Evolutionary conservation across 345 rosid species (phyloP).

Genomic region (Rhodamnia argentea): DNA sequence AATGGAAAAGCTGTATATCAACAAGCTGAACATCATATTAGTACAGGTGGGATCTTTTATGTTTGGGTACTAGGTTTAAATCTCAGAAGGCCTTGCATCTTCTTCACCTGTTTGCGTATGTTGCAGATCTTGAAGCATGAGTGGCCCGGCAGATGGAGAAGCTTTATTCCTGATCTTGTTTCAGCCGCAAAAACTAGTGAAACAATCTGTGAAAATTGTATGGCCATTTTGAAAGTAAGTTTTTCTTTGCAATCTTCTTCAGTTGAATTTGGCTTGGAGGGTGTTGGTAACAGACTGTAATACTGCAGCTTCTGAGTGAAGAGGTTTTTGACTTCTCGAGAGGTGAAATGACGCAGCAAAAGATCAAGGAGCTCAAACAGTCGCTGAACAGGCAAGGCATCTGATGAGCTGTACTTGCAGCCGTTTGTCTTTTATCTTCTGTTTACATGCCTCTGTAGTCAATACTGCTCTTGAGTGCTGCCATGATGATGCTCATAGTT

Average conservation of each 20-base stretch:
- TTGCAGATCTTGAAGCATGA: constrained; percentile 92
- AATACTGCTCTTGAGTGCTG: neutral
- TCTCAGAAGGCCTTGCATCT: neutral
- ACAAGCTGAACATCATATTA: constrained; percentile 86
- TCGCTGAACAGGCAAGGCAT: constrained; percentile 69
- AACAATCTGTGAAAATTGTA: constrained; percentile 99
- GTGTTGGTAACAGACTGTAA: neutral
- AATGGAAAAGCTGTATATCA: constrained; percentile 80
- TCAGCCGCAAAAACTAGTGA: constrained; percentile 99
- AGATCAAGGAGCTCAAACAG: constrained; percentile 96
- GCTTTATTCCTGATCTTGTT: constrained; percentile 98
- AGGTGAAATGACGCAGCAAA: constrained; percentile 97
- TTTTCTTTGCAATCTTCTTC: neutral
- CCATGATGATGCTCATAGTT: neutral
- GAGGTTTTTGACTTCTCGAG: constrained; percentile 99
- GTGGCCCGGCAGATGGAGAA: constrained; percentile 97
- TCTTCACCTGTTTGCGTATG: neutral
- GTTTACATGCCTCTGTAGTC: neutral
- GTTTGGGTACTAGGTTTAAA: neutral
- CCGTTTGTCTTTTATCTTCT: neutral
- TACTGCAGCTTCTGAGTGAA: constrained; percentile 80
- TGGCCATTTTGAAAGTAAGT: constrained; percentile 86
- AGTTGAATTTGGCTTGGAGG: neutral
- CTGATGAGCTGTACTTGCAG: neutral
- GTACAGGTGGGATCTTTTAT: constrained; percentile 59